Conservation (phyloP, 345 rosid genomes). For the Euphorbia peplus region DNA sequence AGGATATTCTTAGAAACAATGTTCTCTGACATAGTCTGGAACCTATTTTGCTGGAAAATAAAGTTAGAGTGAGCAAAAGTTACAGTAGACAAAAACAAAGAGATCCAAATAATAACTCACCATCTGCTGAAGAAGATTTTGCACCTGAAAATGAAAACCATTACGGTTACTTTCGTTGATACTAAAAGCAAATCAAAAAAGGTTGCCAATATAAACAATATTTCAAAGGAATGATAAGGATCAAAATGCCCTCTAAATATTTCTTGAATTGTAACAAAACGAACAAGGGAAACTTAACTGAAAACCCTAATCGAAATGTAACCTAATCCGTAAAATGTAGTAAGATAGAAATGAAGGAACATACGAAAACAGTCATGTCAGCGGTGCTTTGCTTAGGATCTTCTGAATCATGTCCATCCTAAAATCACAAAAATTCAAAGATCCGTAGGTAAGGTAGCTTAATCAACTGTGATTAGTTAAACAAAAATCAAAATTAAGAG, state of each 20-base stretch:
- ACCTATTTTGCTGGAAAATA: conserved; percentile 74
- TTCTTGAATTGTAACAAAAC: too few species aligned
- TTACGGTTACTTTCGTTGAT: neutral
- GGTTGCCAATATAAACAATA: neutral
- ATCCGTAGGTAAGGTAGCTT: neutral
- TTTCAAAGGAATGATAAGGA: too few species aligned
- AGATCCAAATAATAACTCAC: conserved; percentile 35
- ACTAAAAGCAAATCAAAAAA: neutral
- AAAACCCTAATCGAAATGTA: neutral
- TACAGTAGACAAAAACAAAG: conserved; percentile 10
- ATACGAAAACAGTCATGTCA: conserved; percentile 66
- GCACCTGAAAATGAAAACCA: conserved; percentile 44
- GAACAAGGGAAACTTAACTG: neutral
- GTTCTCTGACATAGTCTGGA: conserved; percentile 91
- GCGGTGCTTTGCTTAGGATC: conserved; percentile 65
- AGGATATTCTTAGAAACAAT: conserved; percentile 81
- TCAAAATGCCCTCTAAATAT: too few species aligned
- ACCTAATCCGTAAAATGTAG: neutral
- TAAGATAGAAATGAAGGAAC: conserved; percentile 23
- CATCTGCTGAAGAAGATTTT: conserved; percentile 77
- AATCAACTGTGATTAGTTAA: too few species aligned
- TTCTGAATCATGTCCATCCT: conserved; percentile 81
- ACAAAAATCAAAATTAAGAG: neutral
- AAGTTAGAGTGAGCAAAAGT: conserved; percentile 13
- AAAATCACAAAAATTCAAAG: too few species aligned